phyloP scores from a whole-genome alignment of 2,329 filamentous ascomycete species.

The Monosporascus cannonballus region DNA sequence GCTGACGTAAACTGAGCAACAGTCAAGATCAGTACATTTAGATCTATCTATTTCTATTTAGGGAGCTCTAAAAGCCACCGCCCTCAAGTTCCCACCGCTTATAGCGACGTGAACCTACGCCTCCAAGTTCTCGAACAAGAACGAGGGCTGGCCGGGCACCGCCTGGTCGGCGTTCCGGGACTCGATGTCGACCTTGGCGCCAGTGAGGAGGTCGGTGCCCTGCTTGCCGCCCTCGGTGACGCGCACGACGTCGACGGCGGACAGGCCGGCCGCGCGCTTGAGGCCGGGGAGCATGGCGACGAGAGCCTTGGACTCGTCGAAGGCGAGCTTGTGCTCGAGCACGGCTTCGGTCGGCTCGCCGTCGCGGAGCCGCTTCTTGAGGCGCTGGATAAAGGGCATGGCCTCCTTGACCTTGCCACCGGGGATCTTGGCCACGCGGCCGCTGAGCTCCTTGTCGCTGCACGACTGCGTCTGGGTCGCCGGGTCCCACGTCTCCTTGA shows the following conservation, averaged over 20 bases:
- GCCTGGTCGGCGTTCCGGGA: slow-evolving; percentile 33
- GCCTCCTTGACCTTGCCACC: slow-evolving; percentile 95
- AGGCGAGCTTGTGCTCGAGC: slow-evolving; percentile 77
- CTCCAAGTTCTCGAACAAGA: slow-evolving; percentile 77
- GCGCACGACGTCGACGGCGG: slow-evolving; percentile 63
- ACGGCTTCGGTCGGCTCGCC: slow-evolving; percentile 63
- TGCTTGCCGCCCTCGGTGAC: slow-evolving; percentile 45
- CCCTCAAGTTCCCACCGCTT: too few species aligned
- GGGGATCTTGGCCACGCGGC: slow-evolving; percentile 47
- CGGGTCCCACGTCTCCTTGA: slow-evolving; percentile 64
- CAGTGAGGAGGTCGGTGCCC: slow-evolving; percentile 45
- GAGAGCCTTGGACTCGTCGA: slow-evolving; percentile 75
- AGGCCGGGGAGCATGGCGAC: slow-evolving; percentile 72
- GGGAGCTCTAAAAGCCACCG: too few species aligned
- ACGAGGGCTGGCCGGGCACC: slow-evolving; percentile 75
- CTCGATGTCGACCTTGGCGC: slow-evolving; percentile 48
- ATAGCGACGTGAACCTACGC: not conserved
- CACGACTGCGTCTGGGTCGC: slow-evolving; percentile 11
- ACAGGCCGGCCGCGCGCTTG: slow-evolving; percentile 64
- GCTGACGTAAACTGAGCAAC: too few species aligned
- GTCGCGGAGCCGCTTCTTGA: slow-evolving; percentile 76
- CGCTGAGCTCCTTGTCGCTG: slow-evolving; percentile 46
- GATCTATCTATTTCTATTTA: too few species aligned
- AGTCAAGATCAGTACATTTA: too few species aligned
- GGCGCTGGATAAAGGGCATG: slow-evolving; percentile 87